Base-by-base conservation (phyloP, 805 yeast genomes). In the Nakazawaea wickerhamii region DNA sequence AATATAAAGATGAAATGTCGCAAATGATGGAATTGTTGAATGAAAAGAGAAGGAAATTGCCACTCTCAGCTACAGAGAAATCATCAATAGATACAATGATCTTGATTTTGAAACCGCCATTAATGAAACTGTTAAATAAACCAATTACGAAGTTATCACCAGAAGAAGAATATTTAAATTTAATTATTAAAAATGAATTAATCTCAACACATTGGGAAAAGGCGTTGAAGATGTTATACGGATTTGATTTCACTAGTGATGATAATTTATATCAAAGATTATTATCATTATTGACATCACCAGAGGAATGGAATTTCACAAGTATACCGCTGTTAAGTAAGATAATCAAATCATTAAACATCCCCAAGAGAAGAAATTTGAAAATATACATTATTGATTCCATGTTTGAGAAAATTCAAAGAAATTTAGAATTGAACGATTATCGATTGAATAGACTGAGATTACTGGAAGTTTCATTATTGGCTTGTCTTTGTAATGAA, bases 371-470 rank as follows among this genome's bases (percentile, higher is more conserved):
- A 40, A 62, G 67, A 14, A 54, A 61, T 13, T 64, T 83, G 43
- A 60, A 64, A 10, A 59, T 71, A 2, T 53, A 54, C 19, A 72
- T 78, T 1, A 60, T 86, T 38, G 96, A 90, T 57, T 64, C 73
- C 13, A 41, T 82, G 2, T 49, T 84, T 13, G 96, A 89, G 53
- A 67, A 69, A n/a, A 68, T 84, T 13, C 66, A 71, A 8, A 53
- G 78, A 20, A 93, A 88, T 0, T 60, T 88, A 46, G 95, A 88
- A 53, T 50, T 66, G 4, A 77, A 80, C 48, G 77, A 77, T 50
- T 82, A 74, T 53, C 67, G 77, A 42, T 58, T 63, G 39, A 82
- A 81, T 51, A 71, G 89, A 55, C 61, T 63, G 11, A 64, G 95
- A 44, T 58, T 84, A 45, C 70, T 93, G 0, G 76, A 80, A 41